Percentiles rank a stretch among this genome's conserved stretches.
These are phyloP conservation scores for Spironucleus salmonicida DNA, from an alignment of 208 protist species.

Conservation along the genomic window DNA sequence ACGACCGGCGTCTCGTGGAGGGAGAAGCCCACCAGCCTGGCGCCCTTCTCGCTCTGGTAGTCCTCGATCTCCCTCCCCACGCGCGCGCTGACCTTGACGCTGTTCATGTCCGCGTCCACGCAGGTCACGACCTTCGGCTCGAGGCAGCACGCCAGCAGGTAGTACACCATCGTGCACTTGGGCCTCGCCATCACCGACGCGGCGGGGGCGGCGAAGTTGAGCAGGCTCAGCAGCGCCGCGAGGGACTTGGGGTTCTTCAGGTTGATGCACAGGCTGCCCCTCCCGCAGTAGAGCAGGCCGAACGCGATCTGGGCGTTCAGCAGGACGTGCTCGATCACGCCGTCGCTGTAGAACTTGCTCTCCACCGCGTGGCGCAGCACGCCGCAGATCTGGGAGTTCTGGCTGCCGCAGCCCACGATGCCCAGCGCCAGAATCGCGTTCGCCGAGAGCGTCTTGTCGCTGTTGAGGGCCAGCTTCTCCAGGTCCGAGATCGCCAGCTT, in stretches of 20 bases:
- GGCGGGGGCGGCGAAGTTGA: background rate
- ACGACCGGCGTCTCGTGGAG: too few relatives aligned
- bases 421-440: constrained; percentile 18
- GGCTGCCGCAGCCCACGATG: background rate
- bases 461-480: background rate
- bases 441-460: background rate
- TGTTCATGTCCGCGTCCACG: too few relatives aligned
- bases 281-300: background rate
- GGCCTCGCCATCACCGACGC: background rate
- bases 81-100: too few relatives aligned
- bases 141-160: background rate
- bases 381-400: background rate
- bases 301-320: background rate
- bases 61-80: too few relatives aligned
- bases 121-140: background rate
- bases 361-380: background rate
- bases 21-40: too few relatives aligned
- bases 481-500: background rate
- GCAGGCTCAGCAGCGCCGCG: background rate
- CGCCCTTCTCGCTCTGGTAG: too few relatives aligned
- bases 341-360: background rate
- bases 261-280: background rate
- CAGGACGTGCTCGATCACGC: background rate
- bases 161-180: background rate
- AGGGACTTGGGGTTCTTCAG: background rate